phyloP scores from a whole-genome alignment of 352 stramenopile genomes.

The Phytophthora pseudosyringae region DNA sequence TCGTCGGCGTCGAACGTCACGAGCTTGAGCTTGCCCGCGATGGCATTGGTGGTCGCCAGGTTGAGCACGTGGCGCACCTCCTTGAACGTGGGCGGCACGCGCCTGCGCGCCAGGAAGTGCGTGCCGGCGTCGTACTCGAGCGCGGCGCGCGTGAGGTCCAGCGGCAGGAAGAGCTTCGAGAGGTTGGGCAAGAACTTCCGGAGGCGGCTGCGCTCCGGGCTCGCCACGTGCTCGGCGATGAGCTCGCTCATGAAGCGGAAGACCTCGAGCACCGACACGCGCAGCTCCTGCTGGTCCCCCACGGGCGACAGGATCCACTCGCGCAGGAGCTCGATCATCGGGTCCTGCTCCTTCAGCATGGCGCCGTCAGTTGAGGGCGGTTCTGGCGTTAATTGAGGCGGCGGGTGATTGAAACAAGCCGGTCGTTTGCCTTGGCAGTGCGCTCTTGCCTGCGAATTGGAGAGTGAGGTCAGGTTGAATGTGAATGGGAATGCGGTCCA shows the following conservation, averaged over 20 bases:
- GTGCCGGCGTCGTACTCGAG: constrained; percentile 73
- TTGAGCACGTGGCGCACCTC: constrained; percentile 89
- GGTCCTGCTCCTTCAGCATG: constrained; percentile 88
- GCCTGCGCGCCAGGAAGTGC: constrained; percentile 79
- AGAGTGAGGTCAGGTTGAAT: constrained; percentile 14
- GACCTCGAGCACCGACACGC: constrained; percentile 69
- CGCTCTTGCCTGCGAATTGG: constrained; percentile 4
- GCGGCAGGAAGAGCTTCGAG: constrained; percentile 73
- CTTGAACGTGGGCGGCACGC: constrained; percentile 85
- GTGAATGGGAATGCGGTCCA: neutral
- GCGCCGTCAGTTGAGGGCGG: neutral
- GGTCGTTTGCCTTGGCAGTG: too few relatives aligned
- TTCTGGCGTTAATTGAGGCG: neutral
- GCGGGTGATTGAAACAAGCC: neutral
- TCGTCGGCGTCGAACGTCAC: constrained; percentile 89
- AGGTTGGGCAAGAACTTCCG: constrained; percentile 69
- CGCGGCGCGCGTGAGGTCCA: constrained; percentile 72
- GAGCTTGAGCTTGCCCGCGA: constrained; percentile 77
- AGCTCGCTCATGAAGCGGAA: constrained; percentile 81
- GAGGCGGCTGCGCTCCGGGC: constrained; percentile 49
- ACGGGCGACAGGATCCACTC: constrained; percentile 86
- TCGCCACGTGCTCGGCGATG: constrained; percentile 72
- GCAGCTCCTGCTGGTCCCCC: constrained; percentile 62
- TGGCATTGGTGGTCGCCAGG: constrained; percentile 76
- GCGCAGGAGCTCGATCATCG: constrained; percentile 86